Evolutionary conservation across 345 rosid genomes (phyloP).

Genomic region (Laguncularia racemosa): DNA sequence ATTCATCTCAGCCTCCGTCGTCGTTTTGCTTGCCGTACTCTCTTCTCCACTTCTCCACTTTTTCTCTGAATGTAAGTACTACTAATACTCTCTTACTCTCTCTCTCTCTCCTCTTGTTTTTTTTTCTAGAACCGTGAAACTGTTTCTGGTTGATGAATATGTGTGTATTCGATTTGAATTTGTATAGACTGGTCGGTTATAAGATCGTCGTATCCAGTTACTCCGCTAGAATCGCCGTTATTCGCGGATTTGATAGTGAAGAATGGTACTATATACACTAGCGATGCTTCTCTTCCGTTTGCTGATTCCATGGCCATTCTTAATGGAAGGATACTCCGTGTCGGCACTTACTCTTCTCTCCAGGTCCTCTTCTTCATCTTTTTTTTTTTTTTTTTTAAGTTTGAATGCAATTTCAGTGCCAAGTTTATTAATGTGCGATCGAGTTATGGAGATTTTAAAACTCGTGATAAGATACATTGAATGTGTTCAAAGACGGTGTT

Average conservation of each 20-base stretch:
- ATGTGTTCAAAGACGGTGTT: too few species aligned
- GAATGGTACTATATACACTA: slow-evolving; percentile 79
- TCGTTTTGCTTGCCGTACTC: slow-evolving; percentile 9
- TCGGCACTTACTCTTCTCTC: slow-evolving; percentile 59
- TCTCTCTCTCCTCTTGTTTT: background rate
- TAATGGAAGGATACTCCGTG: slow-evolving; percentile 59
- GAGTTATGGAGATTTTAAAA: too few species aligned
- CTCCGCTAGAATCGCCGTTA: slow-evolving; percentile 13
- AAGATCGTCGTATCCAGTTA: slow-evolving; percentile 18
- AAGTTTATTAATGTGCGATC: too few species aligned
- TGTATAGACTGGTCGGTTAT: slow-evolving; percentile 43
- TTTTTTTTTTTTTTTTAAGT: background rate
- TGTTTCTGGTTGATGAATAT: too few species aligned
- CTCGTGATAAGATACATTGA: too few species aligned
- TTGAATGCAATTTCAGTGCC: too few species aligned
- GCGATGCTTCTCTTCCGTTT: slow-evolving; percentile 51
- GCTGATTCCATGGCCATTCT: slow-evolving; percentile 77
- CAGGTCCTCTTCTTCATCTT: slow-evolving; percentile 29
- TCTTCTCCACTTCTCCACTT: slow-evolving; percentile 11
- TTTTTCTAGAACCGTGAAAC: background rate
- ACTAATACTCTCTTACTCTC: background rate
- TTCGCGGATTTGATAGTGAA: slow-evolving; percentile 57
- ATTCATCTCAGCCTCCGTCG: slow-evolving; percentile 12
- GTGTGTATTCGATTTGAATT: too few species aligned
- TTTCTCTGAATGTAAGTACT: slow-evolving; percentile 7